Evolutionary conservation across 257 asterid genomes (phyloP), one percentile per base, ranked within the genome.

Genomic region (Linaria vulgaris): DNA sequence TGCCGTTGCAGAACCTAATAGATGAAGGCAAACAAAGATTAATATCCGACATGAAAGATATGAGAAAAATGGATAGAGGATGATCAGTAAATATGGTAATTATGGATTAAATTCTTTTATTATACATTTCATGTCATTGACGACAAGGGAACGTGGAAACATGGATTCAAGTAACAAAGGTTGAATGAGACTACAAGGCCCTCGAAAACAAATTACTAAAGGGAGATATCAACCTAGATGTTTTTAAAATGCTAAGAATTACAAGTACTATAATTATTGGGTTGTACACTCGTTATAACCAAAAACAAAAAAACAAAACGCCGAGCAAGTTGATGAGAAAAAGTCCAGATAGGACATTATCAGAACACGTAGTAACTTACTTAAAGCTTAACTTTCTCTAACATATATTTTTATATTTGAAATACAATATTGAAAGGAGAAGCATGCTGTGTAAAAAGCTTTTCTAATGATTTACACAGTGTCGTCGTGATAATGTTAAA

Each of bases 1-100:
- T 90, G 99, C 76, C 83, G 86, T 67, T 85, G 99, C 82, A 94
- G 71, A 21, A 94, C 96, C 99, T 94, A 76, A 56, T 47, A 19
- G 8, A 27, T 71, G 55, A 74, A 54, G 8, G 56, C 11, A 34
- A 13, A 21, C 9, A 47, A 16, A 48, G 4, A 52, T n/a, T 31
- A 41, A 20, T 12, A 37, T 54, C 45, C 31, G 31, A 23, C 10
- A 50, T n/a, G 41, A 4, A 48, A 46, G n/a, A n/a, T n/a, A 48
- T 6, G 6, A 51, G 58, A 50, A 21, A 12, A 14, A 43, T 55
- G 25, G 23, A 51, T 69, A 17, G 14, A 21, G 9, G 12, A 47
- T 6, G 8, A 51, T 12, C 47, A 24, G n/a, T 56, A 34, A 21
- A 30, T 49, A 16, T 12, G 34, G 34, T 27, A 27, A 27, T 27